Evolutionary conservation across 768 basidiomycete species (phyloP).

Genomic region (Leccinum aurantiacum): DNA sequence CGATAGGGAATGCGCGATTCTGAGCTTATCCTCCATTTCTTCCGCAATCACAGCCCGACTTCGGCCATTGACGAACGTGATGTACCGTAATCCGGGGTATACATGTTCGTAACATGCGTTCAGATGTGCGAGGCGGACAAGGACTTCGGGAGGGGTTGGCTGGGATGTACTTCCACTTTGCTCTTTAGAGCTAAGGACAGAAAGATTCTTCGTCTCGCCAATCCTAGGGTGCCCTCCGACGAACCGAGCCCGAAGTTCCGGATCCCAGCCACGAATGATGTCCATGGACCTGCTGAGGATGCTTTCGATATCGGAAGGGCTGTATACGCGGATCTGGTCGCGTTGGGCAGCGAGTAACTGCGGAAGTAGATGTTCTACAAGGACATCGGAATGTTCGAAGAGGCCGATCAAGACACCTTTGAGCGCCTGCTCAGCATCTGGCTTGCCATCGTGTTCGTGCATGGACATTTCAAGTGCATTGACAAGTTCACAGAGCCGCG

Average conservation of each 20-base stretch:
- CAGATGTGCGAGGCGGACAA: slow-evolving; percentile 69
- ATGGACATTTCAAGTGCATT: neutral
- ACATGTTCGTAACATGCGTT: slow-evolving; percentile 74
- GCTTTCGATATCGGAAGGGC: slow-evolving; percentile 43
- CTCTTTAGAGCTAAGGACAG: slow-evolving; percentile 74
- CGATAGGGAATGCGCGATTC: slow-evolving; percentile 49
- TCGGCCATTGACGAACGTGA: slow-evolving; percentile 91
- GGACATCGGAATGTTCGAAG: slow-evolving; percentile 69
- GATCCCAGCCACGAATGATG: slow-evolving; percentile 54
- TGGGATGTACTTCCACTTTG: slow-evolving; percentile 53
- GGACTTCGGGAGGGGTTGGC: slow-evolving; percentile 70
- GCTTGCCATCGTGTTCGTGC: neutral
- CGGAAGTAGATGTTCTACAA: slow-evolving; percentile 54
- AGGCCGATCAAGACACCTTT: slow-evolving; percentile 40
- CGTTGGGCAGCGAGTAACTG: slow-evolving; percentile 39
- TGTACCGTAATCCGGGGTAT: slow-evolving; percentile 79
- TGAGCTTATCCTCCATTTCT: slow-evolving; percentile 76
- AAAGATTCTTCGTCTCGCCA: slow-evolving; percentile 76
- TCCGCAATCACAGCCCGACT: slow-evolving; percentile 65
- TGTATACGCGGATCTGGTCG: slow-evolving; percentile 19
- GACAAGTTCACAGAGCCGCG: neutral
- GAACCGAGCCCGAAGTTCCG: slow-evolving; percentile 55
- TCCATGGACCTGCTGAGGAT: slow-evolving; percentile 56
- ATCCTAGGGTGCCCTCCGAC: slow-evolving; percentile 88
- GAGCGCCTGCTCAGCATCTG: slow-evolving; percentile 25